phyloP scores from a whole-genome alignment of 139 green algal species.

The Monoraphidium neglectum region DNA sequence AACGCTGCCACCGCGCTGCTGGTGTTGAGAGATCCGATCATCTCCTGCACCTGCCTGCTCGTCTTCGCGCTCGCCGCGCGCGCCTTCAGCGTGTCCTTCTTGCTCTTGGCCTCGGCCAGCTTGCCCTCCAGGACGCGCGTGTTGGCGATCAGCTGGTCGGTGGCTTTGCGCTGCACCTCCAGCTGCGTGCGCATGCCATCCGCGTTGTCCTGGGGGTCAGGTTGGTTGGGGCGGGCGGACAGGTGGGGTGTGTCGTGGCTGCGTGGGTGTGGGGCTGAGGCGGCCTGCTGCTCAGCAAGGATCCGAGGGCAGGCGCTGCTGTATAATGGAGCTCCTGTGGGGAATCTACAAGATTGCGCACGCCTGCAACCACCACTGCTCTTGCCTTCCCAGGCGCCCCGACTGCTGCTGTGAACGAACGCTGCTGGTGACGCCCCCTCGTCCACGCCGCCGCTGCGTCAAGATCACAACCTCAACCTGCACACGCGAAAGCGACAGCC shows the following conservation, averaged over 20 bases:
- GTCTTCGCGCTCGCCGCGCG: conserved; percentile 87
- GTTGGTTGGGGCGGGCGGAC: conserved; percentile 20
- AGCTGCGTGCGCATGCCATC: conserved; percentile 86
- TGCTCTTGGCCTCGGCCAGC: conserved; percentile 91
- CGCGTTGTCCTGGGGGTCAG: conserved; percentile 91
- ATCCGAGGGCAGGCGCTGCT: neutral
- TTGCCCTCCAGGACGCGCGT: conserved; percentile 86
- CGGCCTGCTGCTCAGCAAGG: neutral
- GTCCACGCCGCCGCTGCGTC: too few species aligned
- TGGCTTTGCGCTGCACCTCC: conserved; percentile 83
- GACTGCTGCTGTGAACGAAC: too few species aligned
- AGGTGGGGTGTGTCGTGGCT: neutral
- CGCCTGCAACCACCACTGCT: too few species aligned
- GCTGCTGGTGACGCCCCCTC: too few species aligned
- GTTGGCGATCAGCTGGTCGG: conserved; percentile 92
- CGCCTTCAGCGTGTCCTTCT: conserved; percentile 99
- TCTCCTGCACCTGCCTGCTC: conserved; percentile 60
- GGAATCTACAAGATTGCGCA: too few species aligned
- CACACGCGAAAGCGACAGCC: too few species aligned
- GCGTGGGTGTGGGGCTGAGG: neutral
- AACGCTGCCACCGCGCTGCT: conserved; percentile 90
- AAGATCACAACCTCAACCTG: too few species aligned
- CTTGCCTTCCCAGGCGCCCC: too few species aligned
- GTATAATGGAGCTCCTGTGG: too few species aligned
- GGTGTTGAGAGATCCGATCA: conserved; percentile 79